phyloP scores from a whole-genome alignment of 176 grass and related monocot species.

The Avena eriantha region DNA sequence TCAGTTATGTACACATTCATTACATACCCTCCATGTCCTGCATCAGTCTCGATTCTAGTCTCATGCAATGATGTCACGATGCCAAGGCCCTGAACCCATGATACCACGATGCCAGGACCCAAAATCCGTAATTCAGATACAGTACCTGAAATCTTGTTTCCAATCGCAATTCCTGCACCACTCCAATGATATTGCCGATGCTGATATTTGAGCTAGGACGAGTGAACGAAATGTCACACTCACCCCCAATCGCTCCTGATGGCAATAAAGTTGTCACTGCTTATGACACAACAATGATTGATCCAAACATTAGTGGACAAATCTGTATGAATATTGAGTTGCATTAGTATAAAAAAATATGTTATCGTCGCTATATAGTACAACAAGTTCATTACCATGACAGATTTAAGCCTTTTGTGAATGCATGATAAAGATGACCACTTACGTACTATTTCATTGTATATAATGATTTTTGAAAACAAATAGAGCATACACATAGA shows the following conservation, averaged over 20 bases:
- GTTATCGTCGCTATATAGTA: neutral
- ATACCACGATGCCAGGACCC: slow-evolving; percentile 63
- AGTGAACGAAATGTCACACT: slow-evolving; percentile 87
- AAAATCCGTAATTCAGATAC: slow-evolving; percentile 68
- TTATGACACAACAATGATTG: slow-evolving; percentile 83
- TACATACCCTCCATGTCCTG: slow-evolving; percentile 80
- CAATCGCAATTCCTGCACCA: slow-evolving; percentile 85
- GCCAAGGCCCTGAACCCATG: slow-evolving; percentile 52
- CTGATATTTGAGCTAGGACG: slow-evolving; percentile 89
- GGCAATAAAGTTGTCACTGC: slow-evolving; percentile 71
- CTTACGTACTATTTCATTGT: neutral
- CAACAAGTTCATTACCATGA: neutral
- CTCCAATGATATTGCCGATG: slow-evolving; percentile 64
- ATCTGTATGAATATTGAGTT: slow-evolving; percentile 39
- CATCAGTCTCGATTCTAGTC: slow-evolving; percentile 83
- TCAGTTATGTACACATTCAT: slow-evolving; percentile 71
- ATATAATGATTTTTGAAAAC: too few relatives aligned
- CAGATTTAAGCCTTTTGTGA: neutral
- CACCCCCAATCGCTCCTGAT: slow-evolving; percentile 97
- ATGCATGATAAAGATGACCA: neutral
- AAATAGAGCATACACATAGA: too few relatives aligned
- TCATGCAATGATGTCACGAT: slow-evolving; percentile 74
- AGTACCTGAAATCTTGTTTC: slow-evolving; percentile 97
- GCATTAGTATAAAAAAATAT: slow-evolving; percentile 42
- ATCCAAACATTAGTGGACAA: slow-evolving; percentile 91